Conservation (phyloP, 2,329 filamentous ascomycete species). For the Fusarium anguioides region DNA sequence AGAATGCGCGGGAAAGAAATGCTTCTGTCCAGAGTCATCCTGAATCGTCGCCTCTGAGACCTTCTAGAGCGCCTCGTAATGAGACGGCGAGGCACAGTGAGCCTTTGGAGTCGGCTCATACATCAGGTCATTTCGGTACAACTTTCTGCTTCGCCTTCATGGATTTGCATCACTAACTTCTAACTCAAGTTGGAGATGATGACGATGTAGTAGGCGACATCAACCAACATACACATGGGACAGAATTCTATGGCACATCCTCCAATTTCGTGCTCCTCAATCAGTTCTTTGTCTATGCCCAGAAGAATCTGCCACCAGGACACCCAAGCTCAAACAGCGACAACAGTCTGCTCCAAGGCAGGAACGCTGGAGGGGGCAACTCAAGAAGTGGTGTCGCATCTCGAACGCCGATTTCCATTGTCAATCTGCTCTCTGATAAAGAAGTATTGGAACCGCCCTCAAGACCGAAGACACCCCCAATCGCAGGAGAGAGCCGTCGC, state of each 20-base stretch:
- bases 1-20: neutral
- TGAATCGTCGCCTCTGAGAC: neutral
- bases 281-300: constrained; percentile 8
- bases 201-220: constrained; percentile 4
- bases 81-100: neutral
- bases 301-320: neutral
- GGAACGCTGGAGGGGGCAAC: neutral
- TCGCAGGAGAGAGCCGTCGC: neutral
- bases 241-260: constrained; percentile 5
- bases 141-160: accelerated
- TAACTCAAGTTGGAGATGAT: neutral
- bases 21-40: neutral
- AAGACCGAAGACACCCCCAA: neutral
- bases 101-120: neutral
- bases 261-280: constrained; percentile 8
- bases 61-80: neutral
- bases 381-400: neutral
- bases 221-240: constrained; percentile 6
- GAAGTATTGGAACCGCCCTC: neutral
- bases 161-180: neutral
- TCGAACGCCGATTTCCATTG: neutral
- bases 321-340: neutral
- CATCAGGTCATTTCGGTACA: neutral
- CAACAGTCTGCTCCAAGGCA: neutral
- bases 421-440: neutral